phyloP scores from a whole-genome alignment of 2,329 filamentous ascomycete genomes.

The Phaeophleospora eucalypticola region DNA sequence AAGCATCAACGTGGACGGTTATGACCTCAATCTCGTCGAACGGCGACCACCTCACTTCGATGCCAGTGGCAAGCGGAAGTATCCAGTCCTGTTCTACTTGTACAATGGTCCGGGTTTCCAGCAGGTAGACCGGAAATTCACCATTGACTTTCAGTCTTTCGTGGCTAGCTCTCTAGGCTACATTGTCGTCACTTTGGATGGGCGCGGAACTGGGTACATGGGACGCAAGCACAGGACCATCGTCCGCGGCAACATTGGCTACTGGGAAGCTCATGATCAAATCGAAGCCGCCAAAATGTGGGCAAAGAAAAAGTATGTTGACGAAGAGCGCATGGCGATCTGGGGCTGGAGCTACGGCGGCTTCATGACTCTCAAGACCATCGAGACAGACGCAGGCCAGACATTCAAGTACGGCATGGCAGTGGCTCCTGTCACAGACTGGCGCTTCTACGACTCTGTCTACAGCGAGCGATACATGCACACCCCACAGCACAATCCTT shows the following conservation, averaged over 20 bases:
- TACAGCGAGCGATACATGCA: constrained; percentile 98
- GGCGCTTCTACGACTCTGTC: constrained; percentile 88
- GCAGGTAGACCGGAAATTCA: constrained; percentile 73
- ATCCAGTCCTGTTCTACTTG: constrained; percentile 90
- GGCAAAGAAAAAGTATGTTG: constrained; percentile 76
- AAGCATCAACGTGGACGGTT: constrained; percentile 77
- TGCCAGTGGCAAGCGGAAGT: constrained; percentile 62
- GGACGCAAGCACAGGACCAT: constrained; percentile 79
- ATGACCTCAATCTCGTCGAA: constrained; percentile 70
- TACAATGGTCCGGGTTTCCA: constrained; percentile 96
- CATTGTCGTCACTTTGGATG: constrained; percentile 90
- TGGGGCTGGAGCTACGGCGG: constrained; percentile 99
- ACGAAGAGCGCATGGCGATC: constrained; percentile 76
- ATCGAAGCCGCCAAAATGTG: constrained; percentile 85
- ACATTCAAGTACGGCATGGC: constrained; percentile 98
- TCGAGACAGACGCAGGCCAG: constrained; percentile 81
- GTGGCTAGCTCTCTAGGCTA: constrained; percentile 82
- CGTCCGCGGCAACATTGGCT: constrained; percentile 77
- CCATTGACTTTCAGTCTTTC: constrained; percentile 85
- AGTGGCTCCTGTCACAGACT: constrained; percentile 97
- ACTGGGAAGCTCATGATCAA: constrained; percentile 83
- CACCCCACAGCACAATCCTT: constrained; percentile 75
- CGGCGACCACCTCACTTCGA: constrained; percentile 87
- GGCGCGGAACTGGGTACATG: constrained; percentile 84
- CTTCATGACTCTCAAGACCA: constrained; percentile 89